phyloP scores from a whole-genome alignment of 306 rosid species.

The Parietaria judaica region DNA sequence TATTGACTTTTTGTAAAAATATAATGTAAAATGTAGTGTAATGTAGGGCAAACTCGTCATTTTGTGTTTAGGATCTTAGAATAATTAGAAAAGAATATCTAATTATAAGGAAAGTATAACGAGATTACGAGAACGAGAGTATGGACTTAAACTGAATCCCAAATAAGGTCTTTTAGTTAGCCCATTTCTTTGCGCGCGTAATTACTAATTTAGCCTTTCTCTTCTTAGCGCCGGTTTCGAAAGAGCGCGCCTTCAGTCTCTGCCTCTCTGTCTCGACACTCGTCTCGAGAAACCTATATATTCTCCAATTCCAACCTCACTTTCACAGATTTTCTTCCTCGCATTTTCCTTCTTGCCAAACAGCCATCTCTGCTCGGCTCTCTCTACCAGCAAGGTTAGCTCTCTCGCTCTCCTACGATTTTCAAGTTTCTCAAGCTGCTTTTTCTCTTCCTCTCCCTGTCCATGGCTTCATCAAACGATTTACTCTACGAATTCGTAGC shows the following conservation, averaged over 20 bases:
- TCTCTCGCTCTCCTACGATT: constrained; percentile 12
- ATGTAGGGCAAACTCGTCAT: too few species aligned
- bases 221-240: not conserved
- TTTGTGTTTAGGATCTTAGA: too few species aligned
- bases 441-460: not conserved
- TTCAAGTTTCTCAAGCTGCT: not conserved
- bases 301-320: not conserved
- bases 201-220: too few species aligned
- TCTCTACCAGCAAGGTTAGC: not conserved
- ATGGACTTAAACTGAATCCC: too few species aligned
- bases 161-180: too few species aligned
- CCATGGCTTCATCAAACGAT: not conserved
- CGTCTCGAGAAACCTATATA: not conserved
- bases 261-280: not conserved
- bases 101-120: too few species aligned
- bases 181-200: too few species aligned
- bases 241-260: constrained; percentile 8
- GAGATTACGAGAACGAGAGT: too few species aligned
- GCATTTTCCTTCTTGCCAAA: constrained; percentile 8
- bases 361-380: not conserved
- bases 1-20: too few species aligned
- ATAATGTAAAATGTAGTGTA: too few species aligned
- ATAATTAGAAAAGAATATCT: too few species aligned
- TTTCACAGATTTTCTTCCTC: not conserved
- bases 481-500: not conserved